Evolutionary conservation across 352 stramenopile species (phyloP).

Genomic region (Globisporangium radiosum): DNA sequence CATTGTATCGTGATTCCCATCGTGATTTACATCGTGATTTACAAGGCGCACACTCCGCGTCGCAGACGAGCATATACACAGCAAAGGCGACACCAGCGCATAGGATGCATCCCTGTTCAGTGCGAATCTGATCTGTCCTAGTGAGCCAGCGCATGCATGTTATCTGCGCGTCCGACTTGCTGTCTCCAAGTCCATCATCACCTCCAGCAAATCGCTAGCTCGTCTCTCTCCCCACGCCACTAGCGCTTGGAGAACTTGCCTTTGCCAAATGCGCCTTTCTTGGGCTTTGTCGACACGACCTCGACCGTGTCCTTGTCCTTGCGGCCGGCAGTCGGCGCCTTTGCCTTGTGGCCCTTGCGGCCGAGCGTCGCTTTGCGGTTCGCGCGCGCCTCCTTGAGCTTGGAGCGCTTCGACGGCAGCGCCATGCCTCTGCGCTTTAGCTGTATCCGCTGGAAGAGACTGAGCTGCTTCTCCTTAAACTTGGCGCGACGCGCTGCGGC

Average conservation of each 20-base stretch:
- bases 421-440: conserved; percentile 76
- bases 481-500: conserved; percentile 4
- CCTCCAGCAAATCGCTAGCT: no score
- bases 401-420: conserved; percentile 75
- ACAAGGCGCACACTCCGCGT: no score
- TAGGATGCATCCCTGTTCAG: no score
- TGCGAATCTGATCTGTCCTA: no score
- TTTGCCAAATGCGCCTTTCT: conserved; percentile 17
- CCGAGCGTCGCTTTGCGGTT: conserved; percentile 61
- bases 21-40: no score
- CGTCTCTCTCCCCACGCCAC: no score
- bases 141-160: no score
- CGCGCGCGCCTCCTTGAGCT: conserved; percentile 72
- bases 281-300: conserved; percentile 15
- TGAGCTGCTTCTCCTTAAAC: conserved; percentile 61
- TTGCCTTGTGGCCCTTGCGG: conserved; percentile 17
- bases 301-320: conserved; percentile 42
- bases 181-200: not conserved
- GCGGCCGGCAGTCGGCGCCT: conserved; percentile 5
- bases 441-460: conserved; percentile 86
- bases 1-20: no score
- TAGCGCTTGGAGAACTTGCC: conserved; percentile 19
- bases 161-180: not conserved
- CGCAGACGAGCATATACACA: no score
- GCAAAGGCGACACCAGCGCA: no score